Base-by-base conservation (phyloP, 257 asterid species). In the Solanum corneliomulleri region DNA sequence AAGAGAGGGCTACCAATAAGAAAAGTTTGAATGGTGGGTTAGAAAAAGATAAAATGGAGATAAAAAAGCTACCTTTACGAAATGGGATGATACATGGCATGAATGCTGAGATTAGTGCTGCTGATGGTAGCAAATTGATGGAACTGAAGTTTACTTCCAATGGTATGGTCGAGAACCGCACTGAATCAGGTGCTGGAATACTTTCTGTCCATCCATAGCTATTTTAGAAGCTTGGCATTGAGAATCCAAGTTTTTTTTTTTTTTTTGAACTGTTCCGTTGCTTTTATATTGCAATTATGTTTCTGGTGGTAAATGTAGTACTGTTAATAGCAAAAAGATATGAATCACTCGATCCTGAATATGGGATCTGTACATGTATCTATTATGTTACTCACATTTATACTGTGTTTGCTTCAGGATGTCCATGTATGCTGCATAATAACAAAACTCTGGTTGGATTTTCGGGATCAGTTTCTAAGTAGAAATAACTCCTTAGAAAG, bases 101-200 rank as follows among this genome's bases (percentile, higher is more conserved):
- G 85, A 90, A 84, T 84, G 91, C 62, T 29, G 88, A 87, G 71
- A 85, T 76, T 86, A 58, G 76, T 85, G 35, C 58, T 82, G 76
- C 89, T 87, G 72, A 33, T 68, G 87, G 91, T 77, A 83, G 89
- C 21, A 84, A 88, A 86, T 49, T 72, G 62, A 39, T 66, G 52
- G 91, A 85, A 29, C 47, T 71, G 70, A 91, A 75, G 74, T 83
- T 85, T 77, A 87, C 74, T 80, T 89, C 71, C 23, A 90, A 90
- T 87, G 88, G 86, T 88, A 81, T 25, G 90, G 71, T 62, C 5
- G 91, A 89, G 37, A 92, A 92, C 72, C 92, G 81, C 68, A 86
- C 91, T 47, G 96, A 92, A 83, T 87, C 91, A 25, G 94, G 98
- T 94, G 90, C 89, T 88, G 70, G 62, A 86, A 33, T 35, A 23